Percentiles rank a stretch among this genome's conserved stretches.
Evolutionary conservation across 2,329 filamentous ascomycete species (phyloP).

Genomic region (Stachybotrys chlorohalonatus): DNA sequence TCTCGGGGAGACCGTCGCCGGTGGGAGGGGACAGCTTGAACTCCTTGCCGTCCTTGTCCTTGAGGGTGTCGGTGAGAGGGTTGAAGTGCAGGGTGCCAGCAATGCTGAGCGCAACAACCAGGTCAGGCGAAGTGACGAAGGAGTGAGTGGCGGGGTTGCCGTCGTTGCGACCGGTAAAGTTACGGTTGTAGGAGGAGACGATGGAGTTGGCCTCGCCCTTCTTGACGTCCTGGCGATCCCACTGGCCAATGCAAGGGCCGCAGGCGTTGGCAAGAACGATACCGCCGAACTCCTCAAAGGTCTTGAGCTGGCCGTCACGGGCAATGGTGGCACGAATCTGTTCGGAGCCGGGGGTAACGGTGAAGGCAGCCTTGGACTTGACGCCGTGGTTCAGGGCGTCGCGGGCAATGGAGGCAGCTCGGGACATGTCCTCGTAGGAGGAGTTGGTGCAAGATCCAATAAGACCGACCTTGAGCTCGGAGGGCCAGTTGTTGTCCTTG

Average conservation of each 20-base stretch:
- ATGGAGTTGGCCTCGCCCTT: slow-evolving; percentile 97
- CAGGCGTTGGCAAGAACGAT: slow-evolving; percentile 91
- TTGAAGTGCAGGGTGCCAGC: slow-evolving; percentile 88
- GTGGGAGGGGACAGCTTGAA: slow-evolving; percentile 77
- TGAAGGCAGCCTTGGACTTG: slow-evolving; percentile 83
- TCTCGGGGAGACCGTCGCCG: slow-evolving; percentile 69
- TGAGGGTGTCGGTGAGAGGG: slow-evolving; percentile 83
- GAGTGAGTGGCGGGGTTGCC: slow-evolving; percentile 92
- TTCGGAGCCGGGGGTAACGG: slow-evolving; percentile 93
- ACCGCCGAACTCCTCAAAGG: slow-evolving; percentile 79
- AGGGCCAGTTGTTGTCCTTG: slow-evolving; percentile 78
- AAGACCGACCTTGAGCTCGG: slow-evolving; percentile 81
- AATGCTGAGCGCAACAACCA: slow-evolving; percentile 79
- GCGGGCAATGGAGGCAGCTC: slow-evolving; percentile 85
- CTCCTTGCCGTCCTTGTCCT: slow-evolving; percentile 93
- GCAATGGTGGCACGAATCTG: slow-evolving; percentile 93
- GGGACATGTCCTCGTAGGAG: slow-evolving; percentile 97
- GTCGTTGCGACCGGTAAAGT: slow-evolving; percentile 97
- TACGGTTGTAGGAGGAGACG: slow-evolving; percentile 98
- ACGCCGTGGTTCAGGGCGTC: slow-evolving; percentile 85
- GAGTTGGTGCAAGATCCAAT: slow-evolving; percentile 99
- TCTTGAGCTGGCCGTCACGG: slow-evolving; percentile 76
- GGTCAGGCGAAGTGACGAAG: slow-evolving; percentile 84
- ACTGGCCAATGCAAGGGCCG: slow-evolving; percentile 88
- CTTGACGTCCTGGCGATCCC: slow-evolving; percentile 88